A percentile compares a stretch with the other conserved stretches of the same genome.
Conservation (phyloP, 148 eudicot genomes). For the Vaccinium myrtillus region DNA sequence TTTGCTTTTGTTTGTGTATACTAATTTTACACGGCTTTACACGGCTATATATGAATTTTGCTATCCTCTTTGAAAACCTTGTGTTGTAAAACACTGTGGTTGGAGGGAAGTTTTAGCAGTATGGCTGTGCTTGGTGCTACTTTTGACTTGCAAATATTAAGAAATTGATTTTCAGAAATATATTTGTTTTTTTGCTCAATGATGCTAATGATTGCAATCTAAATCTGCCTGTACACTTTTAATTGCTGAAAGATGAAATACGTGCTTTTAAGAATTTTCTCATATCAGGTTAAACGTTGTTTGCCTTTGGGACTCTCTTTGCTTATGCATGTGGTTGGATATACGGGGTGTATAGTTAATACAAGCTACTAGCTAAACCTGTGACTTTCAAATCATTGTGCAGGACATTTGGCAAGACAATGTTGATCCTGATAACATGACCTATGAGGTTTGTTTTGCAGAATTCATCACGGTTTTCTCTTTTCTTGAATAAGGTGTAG, state of each 20-base stretch:
- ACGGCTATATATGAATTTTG: background rate
- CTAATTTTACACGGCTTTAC: too few relatives aligned
- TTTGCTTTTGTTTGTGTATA: background rate
- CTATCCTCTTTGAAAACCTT: background rate
- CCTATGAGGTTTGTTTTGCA: constrained; percentile 60
- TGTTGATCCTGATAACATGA: constrained; percentile 74
- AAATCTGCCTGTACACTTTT: background rate
- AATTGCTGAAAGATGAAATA: background rate
- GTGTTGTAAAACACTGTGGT: background rate
- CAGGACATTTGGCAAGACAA: constrained; percentile 60
- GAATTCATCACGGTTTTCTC: background rate
- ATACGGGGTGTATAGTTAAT: background rate
- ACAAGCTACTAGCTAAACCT: background rate
- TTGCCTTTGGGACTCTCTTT: constrained; percentile 1
- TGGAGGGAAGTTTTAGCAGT: background rate
- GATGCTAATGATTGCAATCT: background rate
- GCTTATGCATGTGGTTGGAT: background rate
- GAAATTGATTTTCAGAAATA: background rate
- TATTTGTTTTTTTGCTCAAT: background rate
- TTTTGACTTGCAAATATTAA: background rate
- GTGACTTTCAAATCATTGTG: constrained; percentile 17
- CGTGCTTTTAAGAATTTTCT: constrained; percentile 4
- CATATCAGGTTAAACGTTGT: background rate
- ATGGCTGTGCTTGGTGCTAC: background rate
- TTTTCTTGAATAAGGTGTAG: background rate